Base-by-base conservation (phyloP, 768 basidiomycete species). In the Austroboletus eburneus region DNA sequence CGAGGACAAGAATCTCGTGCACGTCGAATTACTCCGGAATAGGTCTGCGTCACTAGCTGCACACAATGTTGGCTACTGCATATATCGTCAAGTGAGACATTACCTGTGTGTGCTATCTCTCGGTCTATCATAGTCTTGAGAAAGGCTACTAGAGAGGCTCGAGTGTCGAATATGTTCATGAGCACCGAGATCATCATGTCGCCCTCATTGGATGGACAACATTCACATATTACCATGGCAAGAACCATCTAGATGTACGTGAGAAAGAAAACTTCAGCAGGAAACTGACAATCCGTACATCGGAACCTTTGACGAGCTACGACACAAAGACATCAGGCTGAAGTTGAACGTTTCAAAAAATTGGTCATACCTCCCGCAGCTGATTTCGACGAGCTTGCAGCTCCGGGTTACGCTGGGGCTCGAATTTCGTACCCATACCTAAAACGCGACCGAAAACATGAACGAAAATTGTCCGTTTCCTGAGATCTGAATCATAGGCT, bases 11-110 rank as follows among this genome's bases (percentile, higher is more conserved):
- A 97, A 84, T 35, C 87, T 73, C n/a, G 87, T 88, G 56, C 85
- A 91, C 1, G 87, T 88, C 3, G 87, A 85, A 63, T 95, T 96
- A 50, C 87, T 76, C 41, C 94, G 77, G 71, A 97, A 96, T 8
- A 97, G 69, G n/a, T 79, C 76, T 1, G 83, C 74, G 52, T 94
- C 90, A 55, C 75, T 84, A 33, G 81, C 93, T 91, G 63, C n/a
- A 34, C 35, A 22, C 10, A 27, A 38, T 35, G 45, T 53, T 43
- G 39, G 45, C 41, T 43, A 45, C 22, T 13, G 18, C 25, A 37
- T 22, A 16, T 27, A 12, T 14, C 49, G 9, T 17, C 41, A 39
- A 13, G 25, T 39, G 24, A 42, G 30, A 49, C 17, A 63, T 54
- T 58, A 92, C 93, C 80, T 29, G 89, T 89, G 39, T 77, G 75